Evolutionary conservation across 2,329 filamentous ascomycete genomes (phyloP).

Genomic region (Colletotrichum limetticola): DNA sequence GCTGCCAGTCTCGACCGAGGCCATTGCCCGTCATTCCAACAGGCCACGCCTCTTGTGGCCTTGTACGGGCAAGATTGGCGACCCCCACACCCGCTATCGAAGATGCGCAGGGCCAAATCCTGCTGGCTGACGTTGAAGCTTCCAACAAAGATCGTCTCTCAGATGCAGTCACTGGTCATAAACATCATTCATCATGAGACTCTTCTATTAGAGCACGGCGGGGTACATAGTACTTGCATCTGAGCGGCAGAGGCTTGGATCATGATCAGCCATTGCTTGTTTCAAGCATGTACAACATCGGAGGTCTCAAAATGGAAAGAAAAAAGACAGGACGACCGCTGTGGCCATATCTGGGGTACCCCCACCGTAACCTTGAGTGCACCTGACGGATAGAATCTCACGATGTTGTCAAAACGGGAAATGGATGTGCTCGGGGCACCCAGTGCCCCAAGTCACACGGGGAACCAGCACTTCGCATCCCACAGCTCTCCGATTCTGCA

Average conservation of each 20-base stretch:
- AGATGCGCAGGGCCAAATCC: not conserved
- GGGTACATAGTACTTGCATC: not conserved
- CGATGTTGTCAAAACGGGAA: not conserved
- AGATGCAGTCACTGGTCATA: constrained; percentile 6
- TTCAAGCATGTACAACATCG: constrained; percentile 17
- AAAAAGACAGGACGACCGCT: not conserved
- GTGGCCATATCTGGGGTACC: not conserved
- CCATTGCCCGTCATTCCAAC: constrained; percentile 4
- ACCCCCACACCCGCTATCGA: constrained; percentile 3
- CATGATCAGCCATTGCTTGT: constrained; percentile 10
- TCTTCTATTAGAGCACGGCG: not conserved
- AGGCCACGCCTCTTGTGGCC: not conserved
- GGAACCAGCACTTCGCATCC: not conserved
- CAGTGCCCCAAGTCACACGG: constrained; percentile 4
- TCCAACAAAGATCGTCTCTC: not conserved
- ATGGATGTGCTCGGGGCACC: not conserved
- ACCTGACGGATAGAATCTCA: constrained; percentile 22
- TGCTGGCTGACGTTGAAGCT: not conserved
- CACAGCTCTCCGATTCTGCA: constrained; percentile 6
- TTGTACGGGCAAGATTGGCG: constrained; percentile 4
- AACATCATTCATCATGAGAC: constrained; percentile 20
- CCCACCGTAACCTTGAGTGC: not conserved
- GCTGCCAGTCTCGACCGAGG: constrained; percentile 1
- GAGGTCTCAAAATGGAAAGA: not conserved
- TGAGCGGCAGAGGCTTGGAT: not conserved